Percentiles rank a stretch among this genome's conserved stretches.
phyloP scores from a whole-genome alignment of 164 flowering plant genomes.

The Vitis rotundifolia region DNA sequence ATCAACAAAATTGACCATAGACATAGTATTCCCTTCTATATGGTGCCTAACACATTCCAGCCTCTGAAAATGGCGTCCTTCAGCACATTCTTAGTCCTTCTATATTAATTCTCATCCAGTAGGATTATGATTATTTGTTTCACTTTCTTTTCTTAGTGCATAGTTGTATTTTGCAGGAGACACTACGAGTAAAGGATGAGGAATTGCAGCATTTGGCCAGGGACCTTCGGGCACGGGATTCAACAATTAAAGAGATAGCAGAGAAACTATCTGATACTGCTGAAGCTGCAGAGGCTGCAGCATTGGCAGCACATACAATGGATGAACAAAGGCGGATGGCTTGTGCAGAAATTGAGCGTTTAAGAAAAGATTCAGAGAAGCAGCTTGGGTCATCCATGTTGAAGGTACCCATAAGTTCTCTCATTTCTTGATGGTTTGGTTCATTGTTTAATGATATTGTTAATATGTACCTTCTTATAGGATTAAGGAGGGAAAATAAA shows the following conservation, averaged over 20 bases:
- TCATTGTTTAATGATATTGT: neutral
- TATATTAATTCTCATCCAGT: neutral
- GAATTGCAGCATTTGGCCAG: conserved; percentile 88
- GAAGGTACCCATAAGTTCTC: conserved; percentile 50
- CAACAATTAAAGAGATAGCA: conserved; percentile 85
- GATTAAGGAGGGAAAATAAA: too few relatives aligned
- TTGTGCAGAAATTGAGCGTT: conserved; percentile 74
- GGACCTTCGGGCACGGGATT: conserved; percentile 87
- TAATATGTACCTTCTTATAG: neutral
- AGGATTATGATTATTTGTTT: neutral
- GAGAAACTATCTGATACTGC: conserved; percentile 90
- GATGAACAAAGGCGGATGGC: conserved; percentile 85
- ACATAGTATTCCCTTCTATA: too few relatives aligned
- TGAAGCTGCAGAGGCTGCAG: conserved; percentile 97
- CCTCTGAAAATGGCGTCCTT: neutral
- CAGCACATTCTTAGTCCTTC: neutral
- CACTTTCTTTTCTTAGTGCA: neutral
- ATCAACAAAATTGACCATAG: too few relatives aligned
- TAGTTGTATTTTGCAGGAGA: conserved; percentile 54
- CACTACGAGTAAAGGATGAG: conserved; percentile 90
- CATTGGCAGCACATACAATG: conserved; percentile 94
- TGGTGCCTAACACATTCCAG: too few relatives aligned
- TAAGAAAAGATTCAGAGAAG: conserved; percentile 57
- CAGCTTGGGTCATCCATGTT: conserved; percentile 47
- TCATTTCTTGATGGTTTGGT: neutral